A percentile compares a stretch with the other conserved stretches of the same genome.
Evolutionary conservation across 768 basidiomycete species (phyloP).

Genomic region (Tricholoma sp.): DNA sequence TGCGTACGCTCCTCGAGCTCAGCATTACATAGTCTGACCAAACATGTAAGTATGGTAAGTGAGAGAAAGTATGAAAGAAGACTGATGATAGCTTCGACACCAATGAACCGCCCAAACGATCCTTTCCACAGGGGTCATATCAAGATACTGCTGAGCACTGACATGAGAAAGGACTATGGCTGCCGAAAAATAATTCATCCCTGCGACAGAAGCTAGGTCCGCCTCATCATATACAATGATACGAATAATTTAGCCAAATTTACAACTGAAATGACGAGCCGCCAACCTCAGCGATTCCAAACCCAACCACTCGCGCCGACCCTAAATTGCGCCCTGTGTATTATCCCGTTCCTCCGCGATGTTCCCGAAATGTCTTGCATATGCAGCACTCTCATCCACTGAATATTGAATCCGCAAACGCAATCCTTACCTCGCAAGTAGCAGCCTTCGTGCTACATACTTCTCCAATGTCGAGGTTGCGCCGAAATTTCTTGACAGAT

Average conservation of each 20-base stretch:
- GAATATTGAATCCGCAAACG: conserved; percentile 61
- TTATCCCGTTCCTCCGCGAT: conserved; percentile 41
- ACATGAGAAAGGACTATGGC: conserved; percentile 55
- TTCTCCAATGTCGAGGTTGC: conserved; percentile 58
- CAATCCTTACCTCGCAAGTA: conserved; percentile 43
- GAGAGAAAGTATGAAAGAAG: neutral
- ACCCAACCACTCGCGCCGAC: conserved; percentile 56
- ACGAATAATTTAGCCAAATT: neutral
- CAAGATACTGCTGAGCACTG: conserved; percentile 43
- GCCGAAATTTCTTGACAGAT: conserved; percentile 60
- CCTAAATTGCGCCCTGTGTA: conserved; percentile 50
- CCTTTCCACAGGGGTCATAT: conserved; percentile 43
- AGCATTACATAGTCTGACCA: neutral
- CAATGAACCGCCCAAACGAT: conserved; percentile 44
- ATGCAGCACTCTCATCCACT: conserved; percentile 53
- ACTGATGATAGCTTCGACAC: conserved; percentile 49
- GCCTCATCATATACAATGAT: conserved; percentile 47
- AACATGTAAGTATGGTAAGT: neutral
- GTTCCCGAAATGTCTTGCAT: conserved; percentile 55
- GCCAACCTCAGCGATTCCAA: conserved; percentile 48
- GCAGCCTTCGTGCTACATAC: conserved; percentile 48
- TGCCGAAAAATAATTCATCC: conserved; percentile 70
- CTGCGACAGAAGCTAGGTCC: conserved; percentile 46
- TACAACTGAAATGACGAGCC: too few relatives aligned
- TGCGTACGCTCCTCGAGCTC: neutral